Percentiles rank a stretch among this genome's conserved stretches.
Conservation (phyloP, 2,329 filamentous ascomycete genomes). For the Aspergillus sojae region DNA sequence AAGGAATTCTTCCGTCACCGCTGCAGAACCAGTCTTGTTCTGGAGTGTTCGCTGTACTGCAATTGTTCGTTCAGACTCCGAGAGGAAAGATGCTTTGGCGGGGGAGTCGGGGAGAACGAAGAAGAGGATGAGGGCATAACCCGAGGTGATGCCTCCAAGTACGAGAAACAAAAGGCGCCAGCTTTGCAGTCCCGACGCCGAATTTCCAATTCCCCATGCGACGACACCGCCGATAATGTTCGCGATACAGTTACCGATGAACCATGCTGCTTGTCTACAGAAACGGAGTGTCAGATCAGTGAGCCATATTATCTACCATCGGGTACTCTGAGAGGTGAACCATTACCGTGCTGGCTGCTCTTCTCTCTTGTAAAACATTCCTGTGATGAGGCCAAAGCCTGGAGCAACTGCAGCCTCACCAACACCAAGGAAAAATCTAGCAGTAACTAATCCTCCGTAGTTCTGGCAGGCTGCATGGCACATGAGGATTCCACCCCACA, state of each 20-base stretch:
- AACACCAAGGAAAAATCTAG: constrained; percentile 42
- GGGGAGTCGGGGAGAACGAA: constrained; percentile 33
- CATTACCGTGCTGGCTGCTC: constrained; percentile 33
- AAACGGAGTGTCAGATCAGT: background rate
- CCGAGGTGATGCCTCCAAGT: constrained; percentile 33
- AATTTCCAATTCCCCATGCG: constrained; percentile 31
- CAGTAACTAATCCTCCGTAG: constrained; percentile 40
- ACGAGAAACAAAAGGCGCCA: constrained; percentile 38
- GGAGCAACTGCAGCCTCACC: constrained; percentile 34
- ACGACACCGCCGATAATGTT: constrained; percentile 33
- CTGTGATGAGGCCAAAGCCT: constrained; percentile 41
- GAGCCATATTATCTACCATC: no score
- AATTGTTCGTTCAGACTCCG: constrained; percentile 45
- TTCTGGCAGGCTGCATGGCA: constrained; percentile 33
- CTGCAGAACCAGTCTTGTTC: constrained; percentile 50
- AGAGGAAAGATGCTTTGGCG: constrained; percentile 46
- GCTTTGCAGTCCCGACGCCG: constrained; percentile 15
- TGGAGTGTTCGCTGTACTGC: constrained; percentile 55
- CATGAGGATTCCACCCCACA: constrained; percentile 38
- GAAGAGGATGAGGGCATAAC: constrained; percentile 20
- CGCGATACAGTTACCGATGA: constrained; percentile 36
- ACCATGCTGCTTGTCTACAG: constrained; percentile 36
- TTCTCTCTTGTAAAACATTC: constrained; percentile 39
- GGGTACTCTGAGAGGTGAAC: no score
- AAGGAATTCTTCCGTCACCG: constrained; percentile 53